Percentiles rank a stretch among this genome's conserved stretches.
Evolutionary conservation across 2,329 filamentous ascomycete genomes (phyloP).

Genomic region (Fusarium albidum): DNA sequence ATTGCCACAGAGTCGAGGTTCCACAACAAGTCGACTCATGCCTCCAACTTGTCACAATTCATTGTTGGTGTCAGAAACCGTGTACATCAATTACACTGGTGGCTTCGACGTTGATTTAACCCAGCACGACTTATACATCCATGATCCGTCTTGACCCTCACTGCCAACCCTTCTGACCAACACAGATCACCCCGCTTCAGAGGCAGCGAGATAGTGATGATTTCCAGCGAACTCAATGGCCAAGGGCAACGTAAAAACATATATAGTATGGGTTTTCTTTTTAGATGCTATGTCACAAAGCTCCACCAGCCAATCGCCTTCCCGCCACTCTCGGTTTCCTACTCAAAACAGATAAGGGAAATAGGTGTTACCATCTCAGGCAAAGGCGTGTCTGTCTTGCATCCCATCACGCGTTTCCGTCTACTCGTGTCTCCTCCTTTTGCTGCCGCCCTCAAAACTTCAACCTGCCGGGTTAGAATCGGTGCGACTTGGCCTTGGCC

Average conservation of each 20-base stretch:
- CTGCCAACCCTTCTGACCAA: too few species aligned
- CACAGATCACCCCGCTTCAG: too few species aligned
- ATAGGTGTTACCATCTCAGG: constrained; percentile 21
- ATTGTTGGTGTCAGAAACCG: too few species aligned
- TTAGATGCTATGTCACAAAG: constrained; percentile 24
- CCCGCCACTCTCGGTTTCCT: constrained; percentile 10
- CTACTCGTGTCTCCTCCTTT: neutral
- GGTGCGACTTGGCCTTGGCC: constrained; percentile 67
- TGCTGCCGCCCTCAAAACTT: neutral
- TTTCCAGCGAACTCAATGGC: too few species aligned
- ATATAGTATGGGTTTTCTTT: constrained; percentile 20
- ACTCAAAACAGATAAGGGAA: constrained; percentile 26
- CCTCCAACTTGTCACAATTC: too few species aligned
- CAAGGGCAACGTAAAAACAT: constrained; percentile 15
- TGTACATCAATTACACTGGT: too few species aligned
- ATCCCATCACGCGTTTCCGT: constrained; percentile 10
- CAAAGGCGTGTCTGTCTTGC: constrained; percentile 16
- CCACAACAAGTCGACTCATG: too few species aligned
- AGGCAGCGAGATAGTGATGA: too few species aligned
- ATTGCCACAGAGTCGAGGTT: too few species aligned
- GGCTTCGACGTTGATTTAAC: too few species aligned
- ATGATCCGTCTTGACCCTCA: too few species aligned
- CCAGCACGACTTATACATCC: too few species aligned
- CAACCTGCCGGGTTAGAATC: constrained; percentile 54
- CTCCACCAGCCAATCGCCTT: constrained; percentile 25